These are phyloP conservation scores for Draba incana DNA, from an alignment of 345 rosid species.

Conservation along the genomic window DNA sequence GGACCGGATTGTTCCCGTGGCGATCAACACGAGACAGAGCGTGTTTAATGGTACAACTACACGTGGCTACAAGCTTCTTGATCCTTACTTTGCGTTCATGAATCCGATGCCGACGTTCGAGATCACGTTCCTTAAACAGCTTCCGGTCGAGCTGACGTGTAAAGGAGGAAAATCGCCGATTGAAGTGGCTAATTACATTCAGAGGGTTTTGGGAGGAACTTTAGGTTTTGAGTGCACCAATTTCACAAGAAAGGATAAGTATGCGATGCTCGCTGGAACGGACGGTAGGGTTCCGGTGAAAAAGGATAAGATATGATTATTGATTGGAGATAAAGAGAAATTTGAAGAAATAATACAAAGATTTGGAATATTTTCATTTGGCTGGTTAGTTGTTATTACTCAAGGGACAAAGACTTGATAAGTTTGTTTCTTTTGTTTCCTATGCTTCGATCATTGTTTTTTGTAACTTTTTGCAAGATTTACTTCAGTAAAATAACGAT, in stretches of 20 bases:
- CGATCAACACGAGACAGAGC: constrained; percentile 74
- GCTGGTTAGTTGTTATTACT: constrained; percentile 14
- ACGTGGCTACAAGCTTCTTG: constrained; percentile 78
- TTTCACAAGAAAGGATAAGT: constrained; percentile 92
- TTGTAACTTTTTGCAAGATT: constrained; percentile 6
- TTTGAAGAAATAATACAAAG: constrained; percentile 31
- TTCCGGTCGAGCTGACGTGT: constrained; percentile 78
- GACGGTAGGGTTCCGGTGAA: constrained; percentile 60
- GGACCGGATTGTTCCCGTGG: constrained; percentile 85
- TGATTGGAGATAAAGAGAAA: constrained; percentile 21
- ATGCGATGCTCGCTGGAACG: constrained; percentile 83
- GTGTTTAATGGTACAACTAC: constrained; percentile 85
- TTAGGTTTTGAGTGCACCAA: constrained; percentile 91
- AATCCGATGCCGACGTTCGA: constrained; percentile 87
- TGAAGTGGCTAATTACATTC: constrained; percentile 89
- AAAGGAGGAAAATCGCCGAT: constrained; percentile 82
- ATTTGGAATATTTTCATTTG: constrained; percentile 24
- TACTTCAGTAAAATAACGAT: constrained; percentile 31
- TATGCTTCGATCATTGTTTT: constrained; percentile 13
- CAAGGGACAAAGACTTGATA: constrained; percentile 21
- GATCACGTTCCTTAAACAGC: constrained; percentile 86
- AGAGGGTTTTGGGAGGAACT: constrained; percentile 81
- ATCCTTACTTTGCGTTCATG: constrained; percentile 93
- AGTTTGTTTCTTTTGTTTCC: constrained; percentile 24
- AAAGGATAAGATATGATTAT: constrained; percentile 37